phyloP scores from a whole-genome alignment of 192 early-diverging fungal species.

The Fimicolochytrium jonesii region DNA sequence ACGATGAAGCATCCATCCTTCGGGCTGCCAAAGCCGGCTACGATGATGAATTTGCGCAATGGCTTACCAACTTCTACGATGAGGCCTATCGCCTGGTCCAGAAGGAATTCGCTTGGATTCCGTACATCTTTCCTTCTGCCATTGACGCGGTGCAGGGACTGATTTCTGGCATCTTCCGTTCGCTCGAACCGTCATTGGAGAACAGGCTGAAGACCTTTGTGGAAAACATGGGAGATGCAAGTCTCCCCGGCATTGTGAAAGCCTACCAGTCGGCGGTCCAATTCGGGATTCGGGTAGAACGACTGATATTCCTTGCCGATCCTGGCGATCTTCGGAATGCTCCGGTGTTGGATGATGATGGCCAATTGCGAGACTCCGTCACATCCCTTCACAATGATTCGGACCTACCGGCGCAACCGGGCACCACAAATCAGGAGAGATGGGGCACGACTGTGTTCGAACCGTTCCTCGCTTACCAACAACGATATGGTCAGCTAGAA shows the following conservation, averaged over 20 bases:
- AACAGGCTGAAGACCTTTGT: conserved; percentile 20
- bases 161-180: conserved; percentile 45
- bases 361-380: conserved; percentile 7
- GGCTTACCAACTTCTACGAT: conserved; percentile 49
- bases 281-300: conserved; percentile 55
- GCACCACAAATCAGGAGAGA: too few relatives aligned
- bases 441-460: conserved; percentile 66
- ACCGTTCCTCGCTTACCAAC: conserved; percentile 59
- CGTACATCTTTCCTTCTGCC: conserved; percentile 52
- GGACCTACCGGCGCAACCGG: too few relatives aligned
- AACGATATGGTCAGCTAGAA: conserved; percentile 56
- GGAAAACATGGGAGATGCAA: conserved; percentile 22
- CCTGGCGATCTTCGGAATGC: too few relatives aligned
- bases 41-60: conserved; percentile 27
- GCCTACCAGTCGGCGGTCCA: conserved; percentile 48
- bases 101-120: conserved; percentile 57
- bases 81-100: conserved; percentile 46
- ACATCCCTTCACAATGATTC: background rate
- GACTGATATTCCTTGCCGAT: conserved; percentile 28
- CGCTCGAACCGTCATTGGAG: conserved; percentile 48
- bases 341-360: conserved; percentile 15
- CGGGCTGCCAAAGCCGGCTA: background rate
- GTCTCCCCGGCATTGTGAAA: conserved; percentile 38
- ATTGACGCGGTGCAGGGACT: conserved; percentile 42
- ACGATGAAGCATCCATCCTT: conserved; percentile 16